Base-by-base conservation (phyloP, 1,139 yeast genomes). In the Geotrichum fermentans region DNA sequence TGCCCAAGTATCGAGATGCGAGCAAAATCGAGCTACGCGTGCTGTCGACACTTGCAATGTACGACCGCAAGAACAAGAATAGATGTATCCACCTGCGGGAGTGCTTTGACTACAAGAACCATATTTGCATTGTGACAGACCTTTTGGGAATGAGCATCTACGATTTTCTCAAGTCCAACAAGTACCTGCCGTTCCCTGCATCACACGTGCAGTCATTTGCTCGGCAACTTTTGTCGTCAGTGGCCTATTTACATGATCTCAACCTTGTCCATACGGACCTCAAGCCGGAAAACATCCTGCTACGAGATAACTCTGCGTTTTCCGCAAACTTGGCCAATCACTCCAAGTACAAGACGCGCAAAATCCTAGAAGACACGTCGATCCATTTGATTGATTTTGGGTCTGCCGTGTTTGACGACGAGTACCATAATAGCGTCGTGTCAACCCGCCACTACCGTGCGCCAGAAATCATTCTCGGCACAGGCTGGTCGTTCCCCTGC, bases 381-480 rank as follows among this genome's bases (percentile, higher is more conserved):
- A 87, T 92, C 47, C 90, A 87, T 64, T 79, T 92, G 37, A 94
- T 94, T 57, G 99, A 94, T 69, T 94, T 92, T 67, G 99, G 98
- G 17, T 82, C 94, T 48, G 97, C 98, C 0, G 83, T 94, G 5
- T 94, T 92, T 61, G 78, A 86, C 61, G 95, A 90, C 65, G 98
- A 94, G 68, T 90, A 86, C 64, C 99, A 94, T 69, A 82, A 95
- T 8, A 80, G 84, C 33, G 82, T 94, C 22, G 96, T 94, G 10
- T 86, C 96, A 13, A 92, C 76, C 10, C 75, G 99, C 50, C 98
- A 94, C 67, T 94, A 94, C 67, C 73, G 99, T 51, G 98, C 98
- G 0, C 98, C 98, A 0, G 99, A 94, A 65, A 89, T 94, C 57
- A 90, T 92, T 1, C 70, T 94, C 34, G 97, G 97, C 1, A 75